phyloP scores from a whole-genome alignment of 2,329 filamentous ascomycete species.

The Exophiala viscosa region DNA sequence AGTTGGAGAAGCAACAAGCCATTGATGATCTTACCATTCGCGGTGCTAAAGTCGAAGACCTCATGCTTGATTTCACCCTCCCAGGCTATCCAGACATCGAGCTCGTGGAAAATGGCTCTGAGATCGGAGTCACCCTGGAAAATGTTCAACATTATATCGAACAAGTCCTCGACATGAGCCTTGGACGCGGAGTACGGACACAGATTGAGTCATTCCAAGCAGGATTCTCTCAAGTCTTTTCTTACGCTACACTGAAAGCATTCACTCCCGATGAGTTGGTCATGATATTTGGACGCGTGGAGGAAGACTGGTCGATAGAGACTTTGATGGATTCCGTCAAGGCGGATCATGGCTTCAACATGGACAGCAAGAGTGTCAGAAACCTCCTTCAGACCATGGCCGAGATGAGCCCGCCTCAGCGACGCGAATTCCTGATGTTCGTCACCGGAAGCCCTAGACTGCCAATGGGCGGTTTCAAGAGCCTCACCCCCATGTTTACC shows the following conservation, averaged over 20 bases:
- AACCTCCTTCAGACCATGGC: slow-evolving; percentile 95
- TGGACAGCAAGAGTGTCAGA: slow-evolving; percentile 93
- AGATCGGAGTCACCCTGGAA: slow-evolving; percentile 75
- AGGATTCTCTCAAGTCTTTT: slow-evolving; percentile 94
- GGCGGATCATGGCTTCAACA: slow-evolving; percentile 96
- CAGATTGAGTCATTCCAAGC: slow-evolving; percentile 88
- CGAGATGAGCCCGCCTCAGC: slow-evolving; percentile 67
- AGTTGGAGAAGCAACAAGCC: slow-evolving; percentile 67
- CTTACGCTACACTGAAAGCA: slow-evolving; percentile 83
- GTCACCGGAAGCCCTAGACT: slow-evolving; percentile 97
- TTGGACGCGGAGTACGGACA: slow-evolving; percentile 79
- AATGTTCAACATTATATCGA: slow-evolving; percentile 90
- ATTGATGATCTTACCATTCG: slow-evolving; percentile 70
- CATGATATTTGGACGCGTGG: slow-evolving; percentile 84
- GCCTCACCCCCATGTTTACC: slow-evolving; percentile 95
- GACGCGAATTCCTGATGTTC: slow-evolving; percentile 94
- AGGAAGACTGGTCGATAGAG: slow-evolving; percentile 97
- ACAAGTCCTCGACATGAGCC: slow-evolving; percentile 83
- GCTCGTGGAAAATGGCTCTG: slow-evolving; percentile 68
- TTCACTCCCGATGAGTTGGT: slow-evolving; percentile 96
- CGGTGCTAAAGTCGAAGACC: slow-evolving; percentile 74
- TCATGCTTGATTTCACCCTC: slow-evolving; percentile 90
- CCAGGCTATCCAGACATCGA: slow-evolving; percentile 88
- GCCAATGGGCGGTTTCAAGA: slow-evolving; percentile 97
- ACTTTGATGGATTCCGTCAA: slow-evolving; percentile 98